These are phyloP conservation scores for Collybiopsis confluens DNA, from an alignment of 768 basidiomycete genomes.

Conservation along the genomic window DNA sequence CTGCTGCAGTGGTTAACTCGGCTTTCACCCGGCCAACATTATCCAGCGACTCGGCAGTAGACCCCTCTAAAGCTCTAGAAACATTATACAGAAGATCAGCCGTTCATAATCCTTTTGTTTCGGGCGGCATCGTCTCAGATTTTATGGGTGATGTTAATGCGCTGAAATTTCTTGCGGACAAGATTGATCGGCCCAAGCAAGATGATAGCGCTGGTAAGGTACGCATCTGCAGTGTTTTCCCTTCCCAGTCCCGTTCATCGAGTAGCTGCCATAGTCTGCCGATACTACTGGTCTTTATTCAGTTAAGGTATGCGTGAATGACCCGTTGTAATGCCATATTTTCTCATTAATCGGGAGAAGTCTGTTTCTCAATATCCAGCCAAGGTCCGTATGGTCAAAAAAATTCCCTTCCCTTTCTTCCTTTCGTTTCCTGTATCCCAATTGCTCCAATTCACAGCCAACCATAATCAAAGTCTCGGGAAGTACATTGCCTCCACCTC, in stretches of 20 bases:
- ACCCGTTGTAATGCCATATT: not conserved
- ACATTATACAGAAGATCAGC: slow-evolving; percentile 11
- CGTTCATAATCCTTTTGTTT: slow-evolving; percentile 42
- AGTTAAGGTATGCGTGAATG: not conserved
- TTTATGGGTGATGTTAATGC: slow-evolving; percentile 28
- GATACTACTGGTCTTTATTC: not conserved
- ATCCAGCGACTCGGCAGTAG: not conserved
- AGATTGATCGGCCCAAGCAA: not conserved
- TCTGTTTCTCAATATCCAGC: not conserved
- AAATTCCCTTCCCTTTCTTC: not conserved
- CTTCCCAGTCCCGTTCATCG: not conserved
- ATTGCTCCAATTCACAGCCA: not conserved
- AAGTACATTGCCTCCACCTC: too few relatives aligned
- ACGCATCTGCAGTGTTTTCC: not conserved
- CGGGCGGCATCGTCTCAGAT: slow-evolving; percentile 45
- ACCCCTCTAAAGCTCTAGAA: not conserved
- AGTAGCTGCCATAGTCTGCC: not conserved
- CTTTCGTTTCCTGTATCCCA: not conserved
- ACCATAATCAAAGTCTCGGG: not conserved
- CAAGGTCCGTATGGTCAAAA: not conserved
- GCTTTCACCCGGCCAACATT: not conserved
- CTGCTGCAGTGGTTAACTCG: not conserved
- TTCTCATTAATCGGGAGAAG: not conserved
- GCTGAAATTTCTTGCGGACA: slow-evolving; percentile 9
- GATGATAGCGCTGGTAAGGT: not conserved